Evolutionary conservation across 176 grass and related monocot species (phyloP), one percentile per base, ranked within the genome.

Genomic region (Oryza longistaminata): DNA sequence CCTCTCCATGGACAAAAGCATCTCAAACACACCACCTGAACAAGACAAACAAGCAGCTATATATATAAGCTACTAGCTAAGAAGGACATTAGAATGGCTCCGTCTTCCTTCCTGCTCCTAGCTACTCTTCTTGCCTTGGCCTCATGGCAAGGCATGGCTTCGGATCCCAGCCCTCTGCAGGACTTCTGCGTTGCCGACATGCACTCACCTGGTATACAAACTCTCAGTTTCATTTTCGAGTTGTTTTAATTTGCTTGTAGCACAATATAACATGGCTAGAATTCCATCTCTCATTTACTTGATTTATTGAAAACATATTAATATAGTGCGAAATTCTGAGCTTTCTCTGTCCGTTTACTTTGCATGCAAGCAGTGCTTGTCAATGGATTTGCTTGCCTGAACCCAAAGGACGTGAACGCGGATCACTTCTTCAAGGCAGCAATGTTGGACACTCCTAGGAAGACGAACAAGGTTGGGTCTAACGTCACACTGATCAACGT

Each of bases 381-480:
- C 25, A 83, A 83, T 17, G 81, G 81, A 0, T 84, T 84, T 16
- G 7, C 15, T 1, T 84, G 71, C 31, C 67, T 75, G 29, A 61
- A 84, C 5, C 11, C 15, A 0, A 75, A 5, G 7, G 72, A 16
- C 3, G 82, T 76, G 27, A 84, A 66, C 7, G 7, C 45, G 0
- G 61, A 84, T 0, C 71, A 84, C 29, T 84, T 84, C 61, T 84
- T 84, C 71, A 29, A 39, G 13, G 82, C 42, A 6, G 61, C 82
- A 3, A 66, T 66, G 3, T 12, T 84, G 0, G 71, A 76, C 82
- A 76, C 39, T 21, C 72, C 82, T 0, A 68, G 7, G 7, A 61
- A 84, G 4, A 76, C 82, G 0, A 27, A 5, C 44, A 84, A 84
- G 7, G 82, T 84, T 7, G n/a, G 64, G 0, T 84, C 82, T 0